Evolutionary conservation across 306 rosid genomes (phyloP).

Genomic region (Fagus crenata): DNA sequence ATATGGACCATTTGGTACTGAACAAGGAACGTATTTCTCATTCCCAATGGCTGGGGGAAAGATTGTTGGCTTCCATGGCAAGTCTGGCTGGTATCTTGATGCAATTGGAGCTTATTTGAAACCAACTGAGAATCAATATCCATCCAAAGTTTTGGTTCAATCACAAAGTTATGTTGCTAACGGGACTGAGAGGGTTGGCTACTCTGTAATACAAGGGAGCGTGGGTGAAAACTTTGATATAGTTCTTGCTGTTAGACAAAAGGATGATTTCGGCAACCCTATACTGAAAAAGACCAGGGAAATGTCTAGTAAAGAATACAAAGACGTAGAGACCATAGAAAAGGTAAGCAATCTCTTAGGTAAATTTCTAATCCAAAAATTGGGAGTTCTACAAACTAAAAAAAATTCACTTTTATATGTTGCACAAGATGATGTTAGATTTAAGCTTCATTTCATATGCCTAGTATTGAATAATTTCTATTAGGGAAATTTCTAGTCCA

Average conservation of each 20-base stretch:
- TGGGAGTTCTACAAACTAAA: too few relatives aligned
- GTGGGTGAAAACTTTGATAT: constrained; percentile 68
- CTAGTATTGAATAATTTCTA: too few relatives aligned
- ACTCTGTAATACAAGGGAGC: constrained; percentile 70
- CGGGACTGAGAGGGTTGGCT: constrained; percentile 45
- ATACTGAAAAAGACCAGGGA: constrained; percentile 36
- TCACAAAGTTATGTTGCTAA: constrained; percentile 38
- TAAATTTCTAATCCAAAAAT: too few relatives aligned
- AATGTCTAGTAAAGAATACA: constrained; percentile 38
- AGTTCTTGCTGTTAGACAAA: constrained; percentile 76
- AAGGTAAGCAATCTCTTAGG: constrained; percentile 38
- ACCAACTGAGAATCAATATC: constrained; percentile 46
- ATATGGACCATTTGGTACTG: constrained; percentile 68
- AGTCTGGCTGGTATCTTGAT: constrained; percentile 70
- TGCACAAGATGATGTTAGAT: constrained; percentile 13
- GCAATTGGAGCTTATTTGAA: constrained; percentile 74
- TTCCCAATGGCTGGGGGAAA: constrained; percentile 54
- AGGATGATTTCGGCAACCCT: constrained; percentile 46
- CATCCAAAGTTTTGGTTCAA: constrained; percentile 36
- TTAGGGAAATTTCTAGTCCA: too few relatives aligned
- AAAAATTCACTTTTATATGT: neutral
- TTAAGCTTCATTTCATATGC: constrained; percentile 14
- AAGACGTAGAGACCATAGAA: constrained; percentile 33
- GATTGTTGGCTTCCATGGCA: constrained; percentile 91
- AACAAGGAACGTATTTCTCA: constrained; percentile 59